These are phyloP conservation scores for Fusarium temperatum DNA, from an alignment of 2,329 filamentous ascomycete species.

Conservation along the genomic window DNA sequence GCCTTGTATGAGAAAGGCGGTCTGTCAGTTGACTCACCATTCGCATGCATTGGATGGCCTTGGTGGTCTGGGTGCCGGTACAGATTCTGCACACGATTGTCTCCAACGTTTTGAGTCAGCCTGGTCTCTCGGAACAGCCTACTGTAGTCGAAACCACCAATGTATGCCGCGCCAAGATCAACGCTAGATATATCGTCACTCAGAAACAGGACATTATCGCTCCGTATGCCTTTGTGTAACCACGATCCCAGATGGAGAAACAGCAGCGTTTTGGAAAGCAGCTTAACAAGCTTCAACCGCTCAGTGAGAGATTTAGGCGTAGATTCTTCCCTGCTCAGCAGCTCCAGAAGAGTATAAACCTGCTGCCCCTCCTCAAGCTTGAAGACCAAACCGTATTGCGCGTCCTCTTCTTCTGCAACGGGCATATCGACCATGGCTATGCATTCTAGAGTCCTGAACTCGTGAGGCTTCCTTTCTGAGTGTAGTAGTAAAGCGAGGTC, in stretches of 20 bases:
- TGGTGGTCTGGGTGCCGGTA: neutral
- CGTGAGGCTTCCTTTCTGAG: neutral
- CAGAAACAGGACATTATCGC: neutral
- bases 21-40: neutral
- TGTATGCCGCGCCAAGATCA: neutral
- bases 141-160: neutral
- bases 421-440: neutral
- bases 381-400: neutral
- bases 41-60: accelerated
- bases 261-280: neutral
- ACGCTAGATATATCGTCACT: neutral
- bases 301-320: neutral
- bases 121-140: neutral
- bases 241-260: neutral
- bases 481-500: neutral
- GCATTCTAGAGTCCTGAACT: neutral
- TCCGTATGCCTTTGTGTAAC: neutral
- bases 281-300: neutral
- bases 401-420: neutral
- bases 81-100: neutral
- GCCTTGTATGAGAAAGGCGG: neutral
- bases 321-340: neutral
- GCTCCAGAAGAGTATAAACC: neutral
- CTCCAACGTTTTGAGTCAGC: neutral
- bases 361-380: neutral